Evolutionary conservation across 202 grass and related monocot species (phyloP), one percentile per base, ranked within the genome.

Genomic region (Saccharum hybrid): DNA sequence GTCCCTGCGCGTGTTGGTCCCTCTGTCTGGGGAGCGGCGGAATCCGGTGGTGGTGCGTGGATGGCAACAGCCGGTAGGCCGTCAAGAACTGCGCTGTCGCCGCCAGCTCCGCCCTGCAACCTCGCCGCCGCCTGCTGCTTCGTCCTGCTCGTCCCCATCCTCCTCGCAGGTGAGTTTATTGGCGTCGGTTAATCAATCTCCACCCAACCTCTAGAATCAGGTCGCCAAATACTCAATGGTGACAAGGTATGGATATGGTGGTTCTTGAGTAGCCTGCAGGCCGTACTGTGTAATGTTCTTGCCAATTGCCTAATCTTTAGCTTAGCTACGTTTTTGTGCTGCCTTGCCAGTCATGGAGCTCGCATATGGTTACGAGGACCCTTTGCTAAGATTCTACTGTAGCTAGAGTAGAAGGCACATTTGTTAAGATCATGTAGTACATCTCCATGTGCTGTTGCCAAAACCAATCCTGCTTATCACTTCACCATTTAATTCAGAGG

Each of bases 101-200:
- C 10, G 16, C 77, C 10, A 28, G 48, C 78, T 81, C 19, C 78
- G 23, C 23, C 49, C 28, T 49, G 6, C 46, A 43, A 68, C 33
- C 13, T 71, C 14, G 39, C 28, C 34, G 13, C 19, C 37, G 61
- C 75, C 6, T 66, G 49, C 54, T 31, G 33, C 54, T 59, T 52
- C n/a, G 36, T 67, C 30, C 9, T 78, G 18, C 2, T 81, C 52
- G 11, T 84, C 41, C 30, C 40, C 51, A 2, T 75, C 70, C 41
- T 88, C 16, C 77, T 85, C 0, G n/a, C 82, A 45, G 71, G 87
- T 85, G 54, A 39, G 82, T 63, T 75, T 3, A 1, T 0, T n/a
- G 13, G 28, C 14, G 26, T 62, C 10, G 7, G 19, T 48, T 19
- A 26, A 49, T 42, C 4, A 1, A 28, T 13, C 46, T 21, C 28